Conservation (phyloP, 257 asterid genomes). For the Plectranthus barbatus region DNA sequence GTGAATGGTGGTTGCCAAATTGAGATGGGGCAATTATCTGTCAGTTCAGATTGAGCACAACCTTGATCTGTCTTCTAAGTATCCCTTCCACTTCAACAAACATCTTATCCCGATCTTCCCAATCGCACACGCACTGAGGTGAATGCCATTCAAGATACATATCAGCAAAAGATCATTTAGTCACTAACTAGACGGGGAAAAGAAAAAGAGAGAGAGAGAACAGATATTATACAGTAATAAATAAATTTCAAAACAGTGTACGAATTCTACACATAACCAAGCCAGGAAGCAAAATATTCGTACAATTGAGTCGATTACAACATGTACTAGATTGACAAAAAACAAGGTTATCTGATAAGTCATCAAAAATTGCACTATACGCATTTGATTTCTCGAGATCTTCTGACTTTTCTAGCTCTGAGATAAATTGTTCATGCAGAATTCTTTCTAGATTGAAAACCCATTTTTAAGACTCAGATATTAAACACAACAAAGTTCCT, state of each 20-base stretch:
- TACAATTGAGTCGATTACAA: no score
- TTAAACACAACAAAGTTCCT: not conserved
- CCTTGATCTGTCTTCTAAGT: constrained; percentile 94
- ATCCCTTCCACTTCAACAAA: constrained; percentile 89
- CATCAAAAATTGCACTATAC: not conserved
- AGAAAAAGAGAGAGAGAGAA: not conserved
- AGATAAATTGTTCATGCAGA: not conserved
- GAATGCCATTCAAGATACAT: constrained; percentile 4
- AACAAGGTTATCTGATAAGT: not conserved
- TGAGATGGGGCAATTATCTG: not conserved
- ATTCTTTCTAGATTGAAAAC: not conserved
- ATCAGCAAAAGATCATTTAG: not conserved
- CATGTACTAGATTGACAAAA: no score
- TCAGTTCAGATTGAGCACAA: constrained; percentile 18
- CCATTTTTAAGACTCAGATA: not conserved
- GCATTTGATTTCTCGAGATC: not conserved
- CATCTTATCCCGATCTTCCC: constrained; percentile 95
- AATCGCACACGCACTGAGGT: constrained; percentile 87
- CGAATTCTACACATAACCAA: not conserved
- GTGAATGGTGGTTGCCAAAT: not conserved
- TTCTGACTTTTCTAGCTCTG: not conserved
- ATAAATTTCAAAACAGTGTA: not conserved
- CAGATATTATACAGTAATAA: not conserved
- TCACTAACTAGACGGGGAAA: not conserved
- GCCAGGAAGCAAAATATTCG: not conserved